Evolutionary conservation across 2,329 filamentous ascomycete species (phyloP).

Genomic region (Colletotrichum sp.): DNA sequence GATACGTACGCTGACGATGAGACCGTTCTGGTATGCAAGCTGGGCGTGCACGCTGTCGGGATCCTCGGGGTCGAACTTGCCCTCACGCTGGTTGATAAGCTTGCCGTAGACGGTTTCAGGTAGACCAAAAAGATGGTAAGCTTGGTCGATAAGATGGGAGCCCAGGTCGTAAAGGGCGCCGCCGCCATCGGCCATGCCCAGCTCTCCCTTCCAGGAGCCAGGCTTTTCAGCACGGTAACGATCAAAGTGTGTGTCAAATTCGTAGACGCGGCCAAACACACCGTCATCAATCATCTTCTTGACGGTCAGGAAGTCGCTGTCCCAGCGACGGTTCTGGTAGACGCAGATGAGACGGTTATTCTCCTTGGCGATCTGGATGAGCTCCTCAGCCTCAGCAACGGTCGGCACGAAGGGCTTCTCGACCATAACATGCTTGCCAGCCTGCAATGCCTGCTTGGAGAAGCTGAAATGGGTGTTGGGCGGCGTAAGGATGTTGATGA

Average conservation of each 20-base stretch:
- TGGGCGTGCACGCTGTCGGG: conserved; percentile 67
- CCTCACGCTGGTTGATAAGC: conserved; percentile 68
- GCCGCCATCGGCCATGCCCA: conserved; percentile 65
- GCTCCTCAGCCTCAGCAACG: conserved; percentile 67
- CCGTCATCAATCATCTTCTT: conserved; percentile 64
- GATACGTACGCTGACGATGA: conserved; percentile 73
- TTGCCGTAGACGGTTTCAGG: conserved; percentile 72
- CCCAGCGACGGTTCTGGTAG: conserved; percentile 81
- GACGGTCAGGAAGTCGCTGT: conserved; percentile 77
- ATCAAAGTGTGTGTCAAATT: conserved; percentile 84
- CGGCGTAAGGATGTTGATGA: conserved; percentile 74
- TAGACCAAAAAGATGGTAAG: conserved; percentile 71
- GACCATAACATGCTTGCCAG: conserved; percentile 78
- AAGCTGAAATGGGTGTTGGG: conserved; percentile 74
- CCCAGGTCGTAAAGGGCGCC: conserved; percentile 78
- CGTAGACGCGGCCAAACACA: conserved; percentile 72
- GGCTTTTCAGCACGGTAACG: conserved; percentile 68
- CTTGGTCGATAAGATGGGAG: conserved; percentile 79
- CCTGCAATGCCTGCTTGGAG: conserved; percentile 67
- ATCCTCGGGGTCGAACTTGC: conserved; percentile 48
- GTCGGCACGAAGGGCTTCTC: conserved; percentile 86
- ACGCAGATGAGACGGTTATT: conserved; percentile 63
- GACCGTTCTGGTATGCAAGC: conserved; percentile 67
- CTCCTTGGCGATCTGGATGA: conserved; percentile 60
- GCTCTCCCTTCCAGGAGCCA: conserved; percentile 69